Conservation (phyloP, 192 early-diverging fungal species). For the Phlyctochytrium arcticum region DNA sequence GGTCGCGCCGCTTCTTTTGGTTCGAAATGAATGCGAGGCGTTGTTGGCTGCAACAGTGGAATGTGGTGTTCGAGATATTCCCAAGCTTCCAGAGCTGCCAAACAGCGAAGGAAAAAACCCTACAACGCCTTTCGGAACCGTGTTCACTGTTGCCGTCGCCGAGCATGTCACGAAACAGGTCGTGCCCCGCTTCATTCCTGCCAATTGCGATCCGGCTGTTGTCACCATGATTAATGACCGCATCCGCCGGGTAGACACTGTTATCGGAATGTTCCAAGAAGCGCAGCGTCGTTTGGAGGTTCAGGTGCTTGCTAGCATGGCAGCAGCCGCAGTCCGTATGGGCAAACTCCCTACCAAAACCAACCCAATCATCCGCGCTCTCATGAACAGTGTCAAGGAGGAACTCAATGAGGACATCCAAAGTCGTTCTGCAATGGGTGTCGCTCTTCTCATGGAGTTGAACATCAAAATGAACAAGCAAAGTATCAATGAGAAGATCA, state of each 20-base stretch:
- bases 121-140: conserved; percentile 33
- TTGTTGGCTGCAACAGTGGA: conserved; percentile 62
- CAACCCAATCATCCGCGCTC: conserved; percentile 74
- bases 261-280: conserved; percentile 57
- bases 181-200: conserved; percentile 28
- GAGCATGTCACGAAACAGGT: conserved; percentile 34
- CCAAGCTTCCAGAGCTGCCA: conserved; percentile 52
- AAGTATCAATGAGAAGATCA: conserved; percentile 72
- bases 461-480: conserved; percentile 48
- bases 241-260: conserved; percentile 53
- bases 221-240: conserved; percentile 15
- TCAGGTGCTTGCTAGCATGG: conserved; percentile 65
- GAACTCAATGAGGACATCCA: conserved; percentile 57
- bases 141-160: conserved; percentile 36
- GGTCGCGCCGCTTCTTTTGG: conserved; percentile 53
- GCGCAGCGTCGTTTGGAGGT: conserved; percentile 54
- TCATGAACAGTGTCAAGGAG: conserved; percentile 82
- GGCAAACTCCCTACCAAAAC: conserved; percentile 76
- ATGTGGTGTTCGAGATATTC: conserved; percentile 44
- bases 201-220: conserved; percentile 23
- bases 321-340: conserved; percentile 77
- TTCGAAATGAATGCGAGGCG: conserved; percentile 62
- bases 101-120: conserved; percentile 17
- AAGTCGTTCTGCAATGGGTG: conserved; percentile 49
- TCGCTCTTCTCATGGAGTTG: conserved; percentile 53